Percentiles rank a stretch among this genome's conserved stretches.
Conservation (phyloP, 768 basidiomycete species). For the Vishniacozyma victoriae region DNA sequence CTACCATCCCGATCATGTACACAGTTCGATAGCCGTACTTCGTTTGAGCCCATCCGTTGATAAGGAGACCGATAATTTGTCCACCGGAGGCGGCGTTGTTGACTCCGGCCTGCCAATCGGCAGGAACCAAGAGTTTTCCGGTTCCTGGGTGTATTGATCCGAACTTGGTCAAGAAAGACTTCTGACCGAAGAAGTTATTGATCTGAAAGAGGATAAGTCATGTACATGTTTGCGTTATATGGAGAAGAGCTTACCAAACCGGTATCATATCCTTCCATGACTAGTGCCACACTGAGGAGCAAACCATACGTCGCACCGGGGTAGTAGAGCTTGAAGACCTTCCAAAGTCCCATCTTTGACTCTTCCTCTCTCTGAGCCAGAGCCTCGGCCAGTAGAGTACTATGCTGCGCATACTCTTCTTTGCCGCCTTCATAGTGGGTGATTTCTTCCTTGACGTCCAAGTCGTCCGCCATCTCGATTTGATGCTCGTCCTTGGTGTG, state of each 20-base stretch:
- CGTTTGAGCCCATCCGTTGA: slow-evolving; percentile 22
- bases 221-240: no score
- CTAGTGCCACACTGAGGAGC: slow-evolving; percentile 14
- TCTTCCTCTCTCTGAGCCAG: not conserved
- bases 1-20: slow-evolving; percentile 20
- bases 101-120: slow-evolving; percentile 41
- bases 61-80: slow-evolving; percentile 25
- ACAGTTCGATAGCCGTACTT: slow-evolving; percentile 14
- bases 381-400: not conserved
- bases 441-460: not conserved
- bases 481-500: not conserved
- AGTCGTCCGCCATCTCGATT: not conserved
- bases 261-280: slow-evolving; percentile 22
- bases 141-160: slow-evolving; percentile 6
- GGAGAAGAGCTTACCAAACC: not conserved
- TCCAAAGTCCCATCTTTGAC: not conserved
- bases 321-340: not conserved
- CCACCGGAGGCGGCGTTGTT: slow-evolving; percentile 36
- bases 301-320: slow-evolving; percentile 3
- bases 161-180: slow-evolving; percentile 2
- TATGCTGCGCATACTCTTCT: not conserved
- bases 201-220: no score
- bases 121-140: slow-evolving; percentile 33
- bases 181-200: slow-evolving; percentile 22
- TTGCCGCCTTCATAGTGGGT: not conserved